These are phyloP conservation scores for Dovyalis caffra DNA, from an alignment of 345 rosid genomes.

Conservation along the genomic window DNA sequence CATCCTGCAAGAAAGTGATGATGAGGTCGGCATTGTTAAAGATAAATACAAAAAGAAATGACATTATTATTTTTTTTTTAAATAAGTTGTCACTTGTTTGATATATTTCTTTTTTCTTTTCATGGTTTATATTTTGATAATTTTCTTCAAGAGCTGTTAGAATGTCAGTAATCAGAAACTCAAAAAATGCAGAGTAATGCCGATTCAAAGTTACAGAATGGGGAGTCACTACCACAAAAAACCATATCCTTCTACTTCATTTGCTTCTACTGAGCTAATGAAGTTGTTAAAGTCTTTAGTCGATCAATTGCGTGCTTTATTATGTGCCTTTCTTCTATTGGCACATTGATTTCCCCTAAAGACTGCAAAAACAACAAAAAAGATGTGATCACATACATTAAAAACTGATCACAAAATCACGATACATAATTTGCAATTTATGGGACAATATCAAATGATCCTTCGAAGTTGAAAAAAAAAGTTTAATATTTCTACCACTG, in stretches of 20 bases:
- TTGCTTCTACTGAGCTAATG: neutral
- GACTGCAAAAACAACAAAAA: conserved; percentile 39
- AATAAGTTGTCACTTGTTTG: neutral
- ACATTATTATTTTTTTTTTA: too few species aligned
- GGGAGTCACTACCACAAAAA: neutral
- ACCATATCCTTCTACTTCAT: neutral
- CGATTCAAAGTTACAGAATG: neutral
- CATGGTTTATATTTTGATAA: neutral
- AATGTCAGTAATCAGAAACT: neutral
- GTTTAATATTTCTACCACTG: neutral
- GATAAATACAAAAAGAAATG: too few species aligned
- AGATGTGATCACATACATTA: conserved; percentile 13
- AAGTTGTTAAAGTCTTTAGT: conserved; percentile 18
- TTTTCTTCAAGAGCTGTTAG: neutral
- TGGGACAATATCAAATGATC: neutral
- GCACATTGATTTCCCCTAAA: conserved; percentile 37
- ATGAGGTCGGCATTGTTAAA: neutral
- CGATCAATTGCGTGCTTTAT: conserved; percentile 42
- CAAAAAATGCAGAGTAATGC: neutral
- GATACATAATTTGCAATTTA: neutral
- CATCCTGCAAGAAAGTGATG: neutral
- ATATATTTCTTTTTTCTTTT: too few species aligned
- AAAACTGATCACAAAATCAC: neutral
- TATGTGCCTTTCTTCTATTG: conserved; percentile 54
- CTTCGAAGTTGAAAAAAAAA: neutral